phyloP scores from a whole-genome alignment of 2,329 filamentous ascomycete species.

The Celoporthe dispersa region DNA sequence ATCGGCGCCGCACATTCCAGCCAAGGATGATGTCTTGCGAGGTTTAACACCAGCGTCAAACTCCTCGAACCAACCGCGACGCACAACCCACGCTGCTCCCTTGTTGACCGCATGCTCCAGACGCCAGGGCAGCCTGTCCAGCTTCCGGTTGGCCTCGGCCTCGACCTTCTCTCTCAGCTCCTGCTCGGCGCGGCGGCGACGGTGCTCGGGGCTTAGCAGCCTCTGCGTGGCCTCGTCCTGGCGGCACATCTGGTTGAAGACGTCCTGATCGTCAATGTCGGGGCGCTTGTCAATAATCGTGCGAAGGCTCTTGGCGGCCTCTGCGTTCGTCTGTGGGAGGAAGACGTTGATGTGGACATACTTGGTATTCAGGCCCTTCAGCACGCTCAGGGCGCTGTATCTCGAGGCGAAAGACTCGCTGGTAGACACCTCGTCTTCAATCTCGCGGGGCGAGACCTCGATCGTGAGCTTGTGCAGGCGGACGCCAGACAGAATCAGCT shows the following conservation, averaged over 20 bases:
- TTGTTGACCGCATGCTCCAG: constrained; percentile 33
- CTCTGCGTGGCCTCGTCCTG: constrained; percentile 16
- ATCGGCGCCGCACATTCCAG: background rate
- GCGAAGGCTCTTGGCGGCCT: constrained; percentile 37
- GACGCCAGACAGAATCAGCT: constrained; percentile 13
- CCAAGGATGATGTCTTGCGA: background rate
- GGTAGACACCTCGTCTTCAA: background rate
- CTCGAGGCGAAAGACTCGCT: constrained; percentile 2
- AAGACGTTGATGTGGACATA: constrained; percentile 21
- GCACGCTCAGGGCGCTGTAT: constrained; percentile 18
- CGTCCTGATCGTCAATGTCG: background rate
- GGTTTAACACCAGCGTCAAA: constrained; percentile 14
- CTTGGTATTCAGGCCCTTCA: constrained; percentile 18
- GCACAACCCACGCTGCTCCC: constrained; percentile 33
- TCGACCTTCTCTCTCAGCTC: constrained; percentile 24
- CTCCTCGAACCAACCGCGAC: constrained; percentile 28
- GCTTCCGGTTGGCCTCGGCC: background rate
- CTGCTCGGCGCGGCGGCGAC: constrained; percentile 26
- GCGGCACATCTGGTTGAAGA: constrained; percentile 13
- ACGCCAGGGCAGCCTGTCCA: constrained; percentile 31
- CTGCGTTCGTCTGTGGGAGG: constrained; percentile 29
- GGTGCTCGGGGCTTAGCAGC: constrained; percentile 30
- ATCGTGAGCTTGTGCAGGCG: constrained; percentile 49
- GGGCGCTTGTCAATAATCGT: constrained; percentile 27
- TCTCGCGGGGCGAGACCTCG: constrained; percentile 41